Percentiles rank a stretch among this genome's conserved stretches.
phyloP scores from a whole-genome alignment of 2,329 filamentous ascomycete species.

The Curvularia sp. region DNA sequence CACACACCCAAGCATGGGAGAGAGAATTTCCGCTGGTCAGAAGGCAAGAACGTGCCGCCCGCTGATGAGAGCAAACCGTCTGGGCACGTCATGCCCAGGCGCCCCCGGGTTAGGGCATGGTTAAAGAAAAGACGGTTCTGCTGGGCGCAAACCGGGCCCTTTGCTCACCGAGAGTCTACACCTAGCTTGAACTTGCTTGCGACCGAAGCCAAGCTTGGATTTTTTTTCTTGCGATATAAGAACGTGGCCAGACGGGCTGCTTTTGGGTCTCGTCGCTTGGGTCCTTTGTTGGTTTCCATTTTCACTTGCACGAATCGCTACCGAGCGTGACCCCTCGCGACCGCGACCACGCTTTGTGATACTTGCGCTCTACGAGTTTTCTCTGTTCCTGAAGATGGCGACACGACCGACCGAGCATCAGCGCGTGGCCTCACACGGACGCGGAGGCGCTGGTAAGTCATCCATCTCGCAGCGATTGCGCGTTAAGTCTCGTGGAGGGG shows the following conservation, averaged over 20 bases:
- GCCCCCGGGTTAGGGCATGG: constrained; percentile 16
- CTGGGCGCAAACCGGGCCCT: constrained; percentile 19
- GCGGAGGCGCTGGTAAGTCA: constrained; percentile 72
- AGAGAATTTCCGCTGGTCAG: constrained; percentile 15
- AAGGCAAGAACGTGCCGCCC: constrained; percentile 15
- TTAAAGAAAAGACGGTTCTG: constrained; percentile 24
- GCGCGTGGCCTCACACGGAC: constrained; percentile 68
- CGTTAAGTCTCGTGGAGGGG: background rate
- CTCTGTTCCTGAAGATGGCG: constrained; percentile 24
- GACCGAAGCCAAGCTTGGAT: constrained; percentile 21
- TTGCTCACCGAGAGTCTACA: constrained; percentile 18
- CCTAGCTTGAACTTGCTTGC: constrained; percentile 22
- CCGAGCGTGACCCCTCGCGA: background rate
- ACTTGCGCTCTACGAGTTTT: background rate
- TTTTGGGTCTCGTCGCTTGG: constrained; percentile 18
- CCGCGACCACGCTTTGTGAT: background rate
- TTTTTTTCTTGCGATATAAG: constrained; percentile 16
- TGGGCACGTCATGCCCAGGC: constrained; percentile 34
- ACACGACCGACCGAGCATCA: constrained; percentile 30
- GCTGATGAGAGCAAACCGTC: constrained; percentile 19
- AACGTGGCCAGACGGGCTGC: constrained; percentile 14
- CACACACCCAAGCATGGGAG: background rate
- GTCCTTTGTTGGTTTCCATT: constrained; percentile 18
- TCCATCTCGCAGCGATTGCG: background rate
- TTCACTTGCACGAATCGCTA: constrained; percentile 15